phyloP scores from a whole-genome alignment of 352 stramenopile genomes.

The Halophytophthora polymorphica region DNA sequence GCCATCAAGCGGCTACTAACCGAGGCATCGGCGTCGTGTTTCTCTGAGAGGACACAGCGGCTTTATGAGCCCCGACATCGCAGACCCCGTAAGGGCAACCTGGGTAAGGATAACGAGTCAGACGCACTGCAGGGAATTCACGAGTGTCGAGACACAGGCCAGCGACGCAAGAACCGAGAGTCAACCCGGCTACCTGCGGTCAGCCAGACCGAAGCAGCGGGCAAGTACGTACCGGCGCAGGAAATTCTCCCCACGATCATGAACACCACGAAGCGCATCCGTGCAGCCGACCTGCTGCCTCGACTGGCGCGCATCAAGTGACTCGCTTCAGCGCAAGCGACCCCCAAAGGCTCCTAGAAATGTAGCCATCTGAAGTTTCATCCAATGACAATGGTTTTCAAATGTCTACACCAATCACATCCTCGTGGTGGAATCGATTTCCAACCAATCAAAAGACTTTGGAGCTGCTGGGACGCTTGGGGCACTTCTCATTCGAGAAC shows the following conservation, averaged over 20 bases:
- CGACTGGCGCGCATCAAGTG: constrained; percentile 9
- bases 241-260: constrained; percentile 31
- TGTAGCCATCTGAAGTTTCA: constrained; percentile 3
- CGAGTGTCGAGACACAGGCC: constrained; percentile 10
- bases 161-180: constrained; percentile 3
- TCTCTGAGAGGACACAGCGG: constrained; percentile 6
- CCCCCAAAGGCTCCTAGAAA: too few species aligned
- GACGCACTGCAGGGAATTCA: constrained; percentile 8
- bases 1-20: constrained; percentile 4
- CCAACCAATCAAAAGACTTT: constrained; percentile 16
- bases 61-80: constrained; percentile 6
- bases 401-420: constrained; percentile 18
- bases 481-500: background rate
- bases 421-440: constrained; percentile 1
- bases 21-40: background rate
- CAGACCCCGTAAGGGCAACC: background rate
- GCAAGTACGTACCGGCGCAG: constrained; percentile 12
- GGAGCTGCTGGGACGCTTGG: background rate
- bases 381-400: constrained; percentile 5
- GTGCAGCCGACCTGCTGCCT: constrained; percentile 35
- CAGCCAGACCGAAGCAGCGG: constrained; percentile 4
- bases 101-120: constrained; percentile 6
- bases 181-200: constrained; percentile 7
- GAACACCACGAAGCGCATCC: constrained; percentile 42
- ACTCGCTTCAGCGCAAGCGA: background rate